These are phyloP conservation scores for Malus hybrid DNA, from an alignment of 331 rosid species.

Conservation along the genomic window DNA sequence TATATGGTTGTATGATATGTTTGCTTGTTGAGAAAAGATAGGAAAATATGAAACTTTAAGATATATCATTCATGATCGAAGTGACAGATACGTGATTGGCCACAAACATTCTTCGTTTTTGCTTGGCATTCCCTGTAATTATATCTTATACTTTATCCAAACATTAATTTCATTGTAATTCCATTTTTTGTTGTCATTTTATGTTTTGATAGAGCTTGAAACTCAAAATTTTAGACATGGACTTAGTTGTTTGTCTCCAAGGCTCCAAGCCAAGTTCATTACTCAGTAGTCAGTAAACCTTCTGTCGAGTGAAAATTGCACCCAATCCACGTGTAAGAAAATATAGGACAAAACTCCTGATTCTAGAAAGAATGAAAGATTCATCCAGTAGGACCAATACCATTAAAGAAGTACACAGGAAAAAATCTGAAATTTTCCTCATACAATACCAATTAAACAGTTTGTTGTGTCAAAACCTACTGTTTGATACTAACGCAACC, in stretches of 20 bases:
- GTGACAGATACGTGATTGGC: neutral
- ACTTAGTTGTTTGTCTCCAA: too few species aligned
- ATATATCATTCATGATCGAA: neutral
- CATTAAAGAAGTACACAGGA: neutral
- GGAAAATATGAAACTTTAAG: neutral
- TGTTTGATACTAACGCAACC: too few species aligned
- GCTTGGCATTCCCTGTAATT: neutral
- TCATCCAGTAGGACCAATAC: neutral
- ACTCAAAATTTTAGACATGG: too few species aligned
- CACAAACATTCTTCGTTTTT: neutral
- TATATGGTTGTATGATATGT: neutral
- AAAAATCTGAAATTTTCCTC: neutral
- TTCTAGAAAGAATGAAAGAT: neutral
- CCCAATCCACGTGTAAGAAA: neutral
- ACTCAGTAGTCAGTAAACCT: neutral
- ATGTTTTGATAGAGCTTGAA: too few species aligned
- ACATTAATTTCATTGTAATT: neutral
- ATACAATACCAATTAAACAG: too few species aligned
- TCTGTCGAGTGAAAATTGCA: neutral
- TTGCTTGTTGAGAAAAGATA: slow-evolving; percentile 1
- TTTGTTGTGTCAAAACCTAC: neutral
- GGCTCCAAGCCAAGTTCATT: too few species aligned
- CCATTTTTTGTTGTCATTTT: too few species aligned
- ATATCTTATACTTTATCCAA: neutral
- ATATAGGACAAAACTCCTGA: neutral